These are phyloP conservation scores for Polychaeton citri DNA, from an alignment of 2,329 filamentous ascomycete genomes.

Conservation along the genomic window DNA sequence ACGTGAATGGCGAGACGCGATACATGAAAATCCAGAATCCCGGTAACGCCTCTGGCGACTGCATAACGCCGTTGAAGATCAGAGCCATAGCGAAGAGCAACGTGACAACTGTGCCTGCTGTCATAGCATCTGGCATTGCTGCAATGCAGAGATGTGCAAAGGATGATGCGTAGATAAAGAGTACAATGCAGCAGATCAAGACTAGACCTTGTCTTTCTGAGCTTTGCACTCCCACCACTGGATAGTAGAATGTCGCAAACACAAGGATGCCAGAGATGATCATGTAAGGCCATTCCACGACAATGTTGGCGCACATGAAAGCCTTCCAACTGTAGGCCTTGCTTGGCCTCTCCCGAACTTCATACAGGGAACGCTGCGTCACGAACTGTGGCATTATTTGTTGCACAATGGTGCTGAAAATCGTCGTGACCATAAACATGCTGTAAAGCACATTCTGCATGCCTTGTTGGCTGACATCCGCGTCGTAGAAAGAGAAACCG, in stretches of 20 bases:
- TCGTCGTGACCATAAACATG: constrained; percentile 37
- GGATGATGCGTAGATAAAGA: constrained; percentile 58
- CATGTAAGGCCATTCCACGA: constrained; percentile 58
- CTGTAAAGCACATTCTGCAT: constrained; percentile 35
- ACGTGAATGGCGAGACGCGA: constrained; percentile 52
- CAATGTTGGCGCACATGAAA: constrained; percentile 57
- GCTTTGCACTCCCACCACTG: constrained; percentile 25
- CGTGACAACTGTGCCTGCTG: constrained; percentile 46
- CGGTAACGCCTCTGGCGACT: constrained; percentile 43
- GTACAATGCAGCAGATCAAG: constrained; percentile 49
- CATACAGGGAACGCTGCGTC: constrained; percentile 45
- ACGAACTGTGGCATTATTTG: constrained; percentile 49
- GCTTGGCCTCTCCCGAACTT: constrained; percentile 47
- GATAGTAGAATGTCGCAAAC: constrained; percentile 56
- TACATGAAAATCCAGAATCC: constrained; percentile 74
- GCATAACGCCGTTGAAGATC: constrained; percentile 45
- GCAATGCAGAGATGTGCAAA: constrained; percentile 65
- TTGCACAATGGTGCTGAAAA: constrained; percentile 36
- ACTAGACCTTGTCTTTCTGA: constrained; percentile 50
- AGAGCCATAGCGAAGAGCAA: constrained; percentile 33
- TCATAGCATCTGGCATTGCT: constrained; percentile 54
- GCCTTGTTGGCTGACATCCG: constrained; percentile 24
- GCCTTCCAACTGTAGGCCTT: constrained; percentile 65
- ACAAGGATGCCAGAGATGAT: constrained; percentile 49
- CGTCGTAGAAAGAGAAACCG: constrained; percentile 31